These are phyloP conservation scores for Dicorynia guianensis DNA, from an alignment of 306 rosid species.

Conservation along the genomic window DNA sequence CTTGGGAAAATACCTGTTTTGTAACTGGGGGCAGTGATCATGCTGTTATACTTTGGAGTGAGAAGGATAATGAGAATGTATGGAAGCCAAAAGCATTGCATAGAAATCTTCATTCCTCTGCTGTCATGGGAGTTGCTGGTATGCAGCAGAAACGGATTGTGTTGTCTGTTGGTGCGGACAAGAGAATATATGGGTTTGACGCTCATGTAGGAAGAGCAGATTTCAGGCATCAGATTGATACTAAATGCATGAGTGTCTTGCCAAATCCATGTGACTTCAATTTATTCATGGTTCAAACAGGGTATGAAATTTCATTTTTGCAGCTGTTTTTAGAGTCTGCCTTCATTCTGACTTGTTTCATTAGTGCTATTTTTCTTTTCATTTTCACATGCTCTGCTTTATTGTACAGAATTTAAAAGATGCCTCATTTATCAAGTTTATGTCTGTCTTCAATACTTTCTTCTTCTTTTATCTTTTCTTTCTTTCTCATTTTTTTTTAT, in stretches of 20 bases:
- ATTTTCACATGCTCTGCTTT: slow-evolving; percentile 22
- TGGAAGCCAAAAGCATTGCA: slow-evolving; percentile 95
- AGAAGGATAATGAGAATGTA: slow-evolving; percentile 58
- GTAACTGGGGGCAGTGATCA: slow-evolving; percentile 95
- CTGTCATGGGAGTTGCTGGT: slow-evolving; percentile 98
- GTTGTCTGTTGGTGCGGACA: slow-evolving; percentile 94
- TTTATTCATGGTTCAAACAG: slow-evolving; percentile 96
- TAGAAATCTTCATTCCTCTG: slow-evolving; percentile 81
- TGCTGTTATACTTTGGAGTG: slow-evolving; percentile 87
- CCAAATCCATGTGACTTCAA: slow-evolving; percentile 94
- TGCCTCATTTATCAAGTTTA: slow-evolving; percentile 1
- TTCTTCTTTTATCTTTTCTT: not conserved
- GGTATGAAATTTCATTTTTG: slow-evolving; percentile 51
- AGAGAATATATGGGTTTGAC: slow-evolving; percentile 80
- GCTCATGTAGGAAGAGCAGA: slow-evolving; percentile 68
- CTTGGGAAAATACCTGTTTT: slow-evolving; percentile 80
- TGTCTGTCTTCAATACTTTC: slow-evolving; percentile 10
- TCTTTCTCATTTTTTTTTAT: no score
- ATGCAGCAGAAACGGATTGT: slow-evolving; percentile 84
- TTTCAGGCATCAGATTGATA: slow-evolving; percentile 87
- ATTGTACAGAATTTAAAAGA: slow-evolving; percentile 3
- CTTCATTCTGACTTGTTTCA: slow-evolving; percentile 3
- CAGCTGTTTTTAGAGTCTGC: slow-evolving; percentile 13
- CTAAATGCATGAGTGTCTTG: slow-evolving; percentile 96
- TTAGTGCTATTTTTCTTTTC: not conserved